phyloP scores from a whole-genome alignment of 1,139 yeast species.

The Tardiomyces depauwii region DNA sequence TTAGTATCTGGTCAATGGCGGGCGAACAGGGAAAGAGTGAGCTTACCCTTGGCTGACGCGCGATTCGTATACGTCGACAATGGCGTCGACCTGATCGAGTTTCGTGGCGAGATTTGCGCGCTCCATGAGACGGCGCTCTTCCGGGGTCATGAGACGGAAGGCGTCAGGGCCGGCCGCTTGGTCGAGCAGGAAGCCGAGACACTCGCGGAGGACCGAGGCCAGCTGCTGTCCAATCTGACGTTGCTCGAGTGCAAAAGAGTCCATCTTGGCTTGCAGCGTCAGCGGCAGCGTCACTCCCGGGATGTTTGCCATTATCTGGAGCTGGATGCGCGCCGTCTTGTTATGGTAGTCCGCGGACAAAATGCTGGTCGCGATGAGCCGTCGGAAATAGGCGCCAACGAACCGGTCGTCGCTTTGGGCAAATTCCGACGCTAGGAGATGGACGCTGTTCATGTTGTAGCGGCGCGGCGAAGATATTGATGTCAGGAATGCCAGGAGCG shows the following conservation, averaged over 20 bases:
- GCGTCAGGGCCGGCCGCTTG: neutral
- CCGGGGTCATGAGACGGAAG: neutral
- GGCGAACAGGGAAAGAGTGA: neutral
- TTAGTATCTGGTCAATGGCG: neutral
- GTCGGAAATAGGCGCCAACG: conserved; percentile 61
- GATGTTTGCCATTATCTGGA: conserved; percentile 40
- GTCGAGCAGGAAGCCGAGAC: neutral
- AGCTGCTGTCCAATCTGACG: neutral
- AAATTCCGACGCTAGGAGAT: conserved; percentile 45
- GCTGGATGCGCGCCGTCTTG: conserved; percentile 33
- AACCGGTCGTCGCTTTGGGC: conserved; percentile 38
- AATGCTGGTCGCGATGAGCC: conserved; percentile 74
- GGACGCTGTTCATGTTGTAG: conserved; percentile 29
- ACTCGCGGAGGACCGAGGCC: neutral
- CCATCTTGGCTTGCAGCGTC: conserved; percentile 2
- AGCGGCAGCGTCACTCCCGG: conserved; percentile 28
- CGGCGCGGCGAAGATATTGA: neutral
- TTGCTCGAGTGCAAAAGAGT: neutral
- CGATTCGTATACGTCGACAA: neutral
- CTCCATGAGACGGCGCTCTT: neutral
- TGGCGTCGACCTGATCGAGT: neutral
- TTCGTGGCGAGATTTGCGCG: neutral
- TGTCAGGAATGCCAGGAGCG: conserved; percentile 20
- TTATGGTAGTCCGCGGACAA: conserved; percentile 34
- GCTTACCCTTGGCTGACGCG: neutral